Base-by-base conservation (phyloP, 2,329 filamentous ascomycete genomes). In the Aureobasidium sp. region DNA sequence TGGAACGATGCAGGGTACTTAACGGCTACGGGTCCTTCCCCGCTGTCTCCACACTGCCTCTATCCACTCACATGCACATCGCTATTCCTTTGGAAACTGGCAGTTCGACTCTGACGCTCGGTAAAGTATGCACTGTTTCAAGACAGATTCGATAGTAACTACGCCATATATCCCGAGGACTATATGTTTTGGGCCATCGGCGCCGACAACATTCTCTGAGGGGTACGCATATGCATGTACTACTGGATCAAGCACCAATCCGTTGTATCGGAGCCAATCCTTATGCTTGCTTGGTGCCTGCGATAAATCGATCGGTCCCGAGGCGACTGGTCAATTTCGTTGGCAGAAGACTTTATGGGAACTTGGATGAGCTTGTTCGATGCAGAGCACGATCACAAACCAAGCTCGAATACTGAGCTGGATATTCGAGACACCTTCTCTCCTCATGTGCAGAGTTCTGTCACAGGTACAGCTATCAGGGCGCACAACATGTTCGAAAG, bases 171-270 rank as follows among this genome's bases (percentile, higher is more conserved):
- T 27, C 11, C 42, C 30, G 9, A 32, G 10, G 13, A 21, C 54
- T 29, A 59, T 21, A 21, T 48, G 42, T 39, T 59, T 30, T 32
- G 16, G 29, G 30, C 9, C 30, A 32, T 36, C 41, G n/a, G 30
- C 30, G 15, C 39, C 41, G 53, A 57, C 15, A 25, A 59, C 6
- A 34, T 59, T 21, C 21, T 47, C 44, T 21, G 34, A 59, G 57
- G 57, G 57, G 57, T 59, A 50, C 32, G 57, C 57, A 59, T 59
- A 50, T 59, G 57, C 45, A 59, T 50, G 57, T 59, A 11, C 45
- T 25, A 50, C 57, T 59, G 34, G 15, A 49, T 9, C 36, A 15
- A 59, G 36, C 50, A 54, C 50, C 25, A 54, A 29, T 29, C 21
- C 49, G 21, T 13, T 39, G 16, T 53, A 39, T 21, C 47, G 21